Conservation (phyloP, 352 stramenopile genomes). For the Blastocystis sp. region DNA sequence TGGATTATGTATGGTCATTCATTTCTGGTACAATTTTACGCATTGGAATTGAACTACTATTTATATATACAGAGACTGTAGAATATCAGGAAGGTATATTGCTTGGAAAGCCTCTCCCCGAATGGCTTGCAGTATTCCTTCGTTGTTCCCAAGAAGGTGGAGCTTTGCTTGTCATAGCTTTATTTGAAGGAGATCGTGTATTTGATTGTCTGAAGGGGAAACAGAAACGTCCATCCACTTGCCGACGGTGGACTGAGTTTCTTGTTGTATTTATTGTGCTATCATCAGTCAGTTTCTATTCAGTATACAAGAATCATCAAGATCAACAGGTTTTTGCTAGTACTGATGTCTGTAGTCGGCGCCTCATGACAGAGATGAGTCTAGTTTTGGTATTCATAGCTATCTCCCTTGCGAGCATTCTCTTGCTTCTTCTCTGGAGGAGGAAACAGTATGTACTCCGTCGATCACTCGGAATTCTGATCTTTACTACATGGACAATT, state of each 20-base stretch:
- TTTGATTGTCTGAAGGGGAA: slow-evolving; percentile 36
- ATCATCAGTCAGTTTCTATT: neutral
- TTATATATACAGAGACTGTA: neutral
- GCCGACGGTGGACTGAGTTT: neutral
- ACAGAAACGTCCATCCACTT: neutral
- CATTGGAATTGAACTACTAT: neutral
- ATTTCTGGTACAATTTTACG: neutral
- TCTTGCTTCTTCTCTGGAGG: neutral
- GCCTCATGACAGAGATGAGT: neutral
- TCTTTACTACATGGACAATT: neutral
- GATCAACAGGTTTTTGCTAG: neutral
- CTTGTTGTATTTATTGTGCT: neutral
- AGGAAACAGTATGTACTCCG: neutral
- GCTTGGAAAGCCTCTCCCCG: neutral
- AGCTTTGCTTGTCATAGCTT: neutral
- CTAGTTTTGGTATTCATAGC: neutral
- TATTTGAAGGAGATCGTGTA: slow-evolving; percentile 2
- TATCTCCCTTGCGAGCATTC: neutral
- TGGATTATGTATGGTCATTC: slow-evolving; percentile 11
- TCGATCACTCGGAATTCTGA: neutral
- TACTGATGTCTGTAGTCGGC: neutral
- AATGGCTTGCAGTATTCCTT: neutral
- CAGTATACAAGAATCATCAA: neutral
- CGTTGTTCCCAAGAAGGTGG: slow-evolving; percentile 1
- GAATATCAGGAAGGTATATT: slow-evolving; percentile 17